Evolutionary conservation across 2,329 filamentous ascomycete genomes (phyloP).

Genomic region (Cercospora nicotianae): DNA sequence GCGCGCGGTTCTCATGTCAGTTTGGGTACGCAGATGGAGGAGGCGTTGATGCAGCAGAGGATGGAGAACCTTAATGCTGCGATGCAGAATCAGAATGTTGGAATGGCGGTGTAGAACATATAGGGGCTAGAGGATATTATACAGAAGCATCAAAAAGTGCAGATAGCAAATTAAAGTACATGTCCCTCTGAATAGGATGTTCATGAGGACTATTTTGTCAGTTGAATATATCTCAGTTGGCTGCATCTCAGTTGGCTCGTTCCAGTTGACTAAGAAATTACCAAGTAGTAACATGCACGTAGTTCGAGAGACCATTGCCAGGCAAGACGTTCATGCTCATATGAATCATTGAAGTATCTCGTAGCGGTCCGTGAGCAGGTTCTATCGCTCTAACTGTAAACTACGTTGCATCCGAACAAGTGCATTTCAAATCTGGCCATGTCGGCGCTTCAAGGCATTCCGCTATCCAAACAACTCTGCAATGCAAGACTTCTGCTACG

Average conservation of each 20-base stretch:
- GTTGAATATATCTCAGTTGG: background rate
- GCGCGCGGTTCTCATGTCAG: slow-evolving; percentile 16
- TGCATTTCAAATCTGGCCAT: background rate
- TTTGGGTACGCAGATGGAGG: slow-evolving; percentile 28
- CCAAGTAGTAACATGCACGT: background rate
- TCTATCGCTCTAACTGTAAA: background rate
- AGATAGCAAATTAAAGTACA: background rate
- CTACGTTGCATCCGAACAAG: background rate
- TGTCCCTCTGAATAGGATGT: background rate
- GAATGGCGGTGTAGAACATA: slow-evolving; percentile 24
- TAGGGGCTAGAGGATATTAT: background rate
- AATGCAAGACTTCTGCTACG: background rate
- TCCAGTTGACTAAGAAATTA: background rate
- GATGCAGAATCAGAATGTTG: slow-evolving; percentile 30
- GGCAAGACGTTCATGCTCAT: background rate
- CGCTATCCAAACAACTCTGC: background rate
- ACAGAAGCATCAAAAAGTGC: background rate
- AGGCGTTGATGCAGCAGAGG: slow-evolving; percentile 30
- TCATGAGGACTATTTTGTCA: background rate
- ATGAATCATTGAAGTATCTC: background rate
- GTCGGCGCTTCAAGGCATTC: background rate
- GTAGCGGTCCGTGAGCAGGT: background rate
- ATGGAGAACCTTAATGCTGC: slow-evolving; percentile 37
- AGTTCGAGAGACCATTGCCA: background rate
- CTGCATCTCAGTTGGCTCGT: too few species aligned